phyloP scores from a whole-genome alignment of 2,329 filamentous ascomycete species.

The Penicillium sp. region DNA sequence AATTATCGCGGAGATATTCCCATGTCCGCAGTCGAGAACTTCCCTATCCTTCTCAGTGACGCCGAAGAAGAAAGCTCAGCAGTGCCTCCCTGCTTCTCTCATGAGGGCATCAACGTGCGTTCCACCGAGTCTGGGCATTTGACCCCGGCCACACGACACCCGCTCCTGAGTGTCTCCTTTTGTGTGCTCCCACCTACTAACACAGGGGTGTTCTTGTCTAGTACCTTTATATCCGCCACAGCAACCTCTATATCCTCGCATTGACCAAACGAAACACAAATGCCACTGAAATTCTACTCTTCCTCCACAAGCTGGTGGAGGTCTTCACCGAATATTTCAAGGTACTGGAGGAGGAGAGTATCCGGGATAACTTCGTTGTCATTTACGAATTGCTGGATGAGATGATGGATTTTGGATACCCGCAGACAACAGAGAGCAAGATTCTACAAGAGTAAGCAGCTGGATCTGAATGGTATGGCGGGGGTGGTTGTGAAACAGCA shows the following conservation, averaged over 20 bases:
- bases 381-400: slow-evolving; percentile 98
- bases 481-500: background rate
- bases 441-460: slow-evolving; percentile 78
- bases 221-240: slow-evolving; percentile 99
- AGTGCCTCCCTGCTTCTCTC: slow-evolving; percentile 95
- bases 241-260: slow-evolving; percentile 97
- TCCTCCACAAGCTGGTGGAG: slow-evolving; percentile 96
- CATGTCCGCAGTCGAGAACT: slow-evolving; percentile 98
- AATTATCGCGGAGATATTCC: slow-evolving; percentile 99
- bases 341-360: slow-evolving; percentile 95
- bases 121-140: slow-evolving; percentile 2
- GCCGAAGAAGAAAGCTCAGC: slow-evolving; percentile 98
- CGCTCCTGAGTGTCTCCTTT: slow-evolving; percentile 12
- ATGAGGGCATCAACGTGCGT: slow-evolving; percentile 95
- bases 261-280: slow-evolving; percentile 99
- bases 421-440: slow-evolving; percentile 96
- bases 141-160: slow-evolving; percentile 3
- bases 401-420: slow-evolving; percentile 99
- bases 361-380: slow-evolving; percentile 98
- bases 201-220: slow-evolving; percentile 36
- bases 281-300: slow-evolving; percentile 95
- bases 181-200: slow-evolving; percentile 16
- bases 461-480: background rate
- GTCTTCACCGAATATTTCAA: slow-evolving; percentile 99
- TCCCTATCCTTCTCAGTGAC: slow-evolving; percentile 91